Conservation (phyloP, 1,284 basidiomycete genomes). For the Ustilago bromivora region DNA sequence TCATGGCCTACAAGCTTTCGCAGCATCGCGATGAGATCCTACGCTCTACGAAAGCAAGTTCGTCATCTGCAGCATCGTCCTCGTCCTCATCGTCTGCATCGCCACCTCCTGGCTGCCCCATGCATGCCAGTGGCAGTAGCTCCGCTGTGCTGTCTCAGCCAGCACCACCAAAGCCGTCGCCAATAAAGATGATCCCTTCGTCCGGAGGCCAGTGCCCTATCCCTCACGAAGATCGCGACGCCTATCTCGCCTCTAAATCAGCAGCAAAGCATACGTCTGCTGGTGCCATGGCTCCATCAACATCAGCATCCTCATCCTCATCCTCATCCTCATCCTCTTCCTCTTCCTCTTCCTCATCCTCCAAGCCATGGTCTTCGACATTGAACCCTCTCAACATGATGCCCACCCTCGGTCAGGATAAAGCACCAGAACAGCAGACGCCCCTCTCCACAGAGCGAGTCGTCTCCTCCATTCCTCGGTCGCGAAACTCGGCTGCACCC, state of each 20-base stretch:
- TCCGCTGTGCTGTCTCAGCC: constrained; percentile 3
- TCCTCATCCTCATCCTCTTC: constrained; percentile 22
- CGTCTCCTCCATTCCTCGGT: constrained; percentile 86
- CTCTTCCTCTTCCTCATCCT: constrained; percentile 12
- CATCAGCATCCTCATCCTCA: constrained; percentile 13
- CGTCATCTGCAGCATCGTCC: constrained; percentile 15
- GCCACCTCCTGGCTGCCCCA: constrained; percentile 58
- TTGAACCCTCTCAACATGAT: constrained; percentile 89
- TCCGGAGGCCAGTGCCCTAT: constrained; percentile 50
- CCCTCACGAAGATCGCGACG: constrained; percentile 50
- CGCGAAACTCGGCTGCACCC: constrained; percentile 69
- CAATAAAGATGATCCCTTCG: constrained; percentile 41
- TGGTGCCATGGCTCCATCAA: constrained; percentile 25
- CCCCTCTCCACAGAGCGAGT: constrained; percentile 82
- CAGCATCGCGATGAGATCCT: constrained; percentile 45
- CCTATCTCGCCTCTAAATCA: constrained; percentile 40
- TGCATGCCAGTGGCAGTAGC: constrained; percentile 44
- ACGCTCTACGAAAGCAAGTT: constrained; percentile 18
- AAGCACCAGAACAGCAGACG: constrained; percentile 75
- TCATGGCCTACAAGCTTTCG: constrained; percentile 53
- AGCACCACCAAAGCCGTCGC: constrained; percentile 20
- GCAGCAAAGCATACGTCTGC: constrained; percentile 3
- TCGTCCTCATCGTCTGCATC: constrained; percentile 21
- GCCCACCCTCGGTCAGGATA: constrained; percentile 81
- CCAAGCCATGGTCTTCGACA: constrained; percentile 48